Percentiles rank a stretch among this genome's conserved stretches.
phyloP scores from a whole-genome alignment of 2,329 filamentous ascomycete genomes.

The Ceratocystiopsis minuta region DNA sequence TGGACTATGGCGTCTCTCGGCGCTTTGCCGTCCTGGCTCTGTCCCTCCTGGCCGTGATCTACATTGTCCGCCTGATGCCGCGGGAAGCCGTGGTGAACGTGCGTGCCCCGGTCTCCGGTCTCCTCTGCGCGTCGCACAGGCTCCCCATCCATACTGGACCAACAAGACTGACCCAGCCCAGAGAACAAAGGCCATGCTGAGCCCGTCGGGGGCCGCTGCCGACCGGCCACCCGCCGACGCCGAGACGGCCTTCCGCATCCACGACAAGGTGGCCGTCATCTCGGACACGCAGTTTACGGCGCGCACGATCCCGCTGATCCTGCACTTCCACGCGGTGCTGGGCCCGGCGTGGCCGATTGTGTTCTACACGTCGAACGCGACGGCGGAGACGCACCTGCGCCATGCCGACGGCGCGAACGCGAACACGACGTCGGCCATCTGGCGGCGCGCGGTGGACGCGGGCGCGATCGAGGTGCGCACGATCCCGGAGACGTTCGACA shows the following conservation, averaged over 20 bases:
- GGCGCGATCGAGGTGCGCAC: constrained; percentile 20
- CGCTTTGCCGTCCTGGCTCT: constrained; percentile 5
- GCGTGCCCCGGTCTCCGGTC: background rate
- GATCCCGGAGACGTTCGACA: constrained; percentile 18
- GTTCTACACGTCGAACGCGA: constrained; percentile 21
- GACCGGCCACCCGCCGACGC: background rate
- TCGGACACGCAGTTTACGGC: constrained; percentile 27
- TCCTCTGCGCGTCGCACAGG: background rate
- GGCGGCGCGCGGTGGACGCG: constrained; percentile 18
- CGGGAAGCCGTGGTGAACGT: constrained; percentile 4
- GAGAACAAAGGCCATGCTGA: constrained; percentile 4
- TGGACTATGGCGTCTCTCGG: constrained; percentile 8
- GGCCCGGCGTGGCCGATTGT: constrained; percentile 26
- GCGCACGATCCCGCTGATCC: constrained; percentile 15
- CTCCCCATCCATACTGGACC: too few relatives aligned
- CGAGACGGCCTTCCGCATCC: constrained; percentile 2
- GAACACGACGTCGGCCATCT: constrained; percentile 14
- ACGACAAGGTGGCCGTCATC: constrained; percentile 11
- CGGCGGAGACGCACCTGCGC: constrained; percentile 3
- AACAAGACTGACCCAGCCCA: background rate
- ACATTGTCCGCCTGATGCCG: constrained; percentile 7
- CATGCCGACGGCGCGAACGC: background rate
- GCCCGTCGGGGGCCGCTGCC: background rate
- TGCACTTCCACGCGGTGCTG: constrained; percentile 18
- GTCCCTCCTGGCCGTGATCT: constrained; percentile 7